Evolutionary conservation across 2,329 filamentous ascomycete species (phyloP), one percentile per base, ranked within the genome.

Genomic region (Ceratocystiopsis sp.): DNA sequence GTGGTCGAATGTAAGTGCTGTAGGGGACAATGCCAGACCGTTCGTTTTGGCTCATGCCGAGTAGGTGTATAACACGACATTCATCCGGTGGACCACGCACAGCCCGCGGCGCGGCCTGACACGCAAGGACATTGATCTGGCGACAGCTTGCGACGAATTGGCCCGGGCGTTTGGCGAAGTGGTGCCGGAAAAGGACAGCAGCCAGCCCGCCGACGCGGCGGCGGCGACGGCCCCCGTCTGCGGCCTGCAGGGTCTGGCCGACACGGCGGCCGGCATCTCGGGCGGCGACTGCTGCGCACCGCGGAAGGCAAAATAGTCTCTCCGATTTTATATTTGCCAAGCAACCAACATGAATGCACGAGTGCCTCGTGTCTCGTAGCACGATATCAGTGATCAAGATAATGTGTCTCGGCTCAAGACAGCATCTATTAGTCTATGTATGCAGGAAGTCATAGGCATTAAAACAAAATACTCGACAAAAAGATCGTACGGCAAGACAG

Each of bases 81-180:
- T 75, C 51, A 73, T 85, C 48, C 71, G 77, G 40, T 84, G 80
- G 80, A 84, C 78, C 10, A 84, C 80, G 2, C 80, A 84, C 55
- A 69, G 61, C 45, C 79, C 78, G 0, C 60, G 16, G 14, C 32
- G 63, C 10, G 80, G 80, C 1, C 60, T 85, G n/a, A 79, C 75
- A 0, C 59, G 60, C 17, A 75, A 74, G 53, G 80, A 84, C 54
- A 59, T 80, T 25, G 53, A 64, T 35, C 68, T 84, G 58, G 80
- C 80, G 0, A 53, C 56, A 6, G 63, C 73, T 47, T 84, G 79
- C 52, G 80, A 84, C 56, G 55, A 63, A 19, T 58, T 75, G 8
- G 77, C 74, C 25, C 54, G 51, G 15, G 66, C 71, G 48, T 69
- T 75, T 54, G 74, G 73, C 34, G 77, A 79, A 56, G 51, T 67